A percentile compares a stretch with the other conserved stretches of the same genome.
Evolutionary conservation across 441 rosid species (phyloP).

Genomic region (Populus hybrid): DNA sequence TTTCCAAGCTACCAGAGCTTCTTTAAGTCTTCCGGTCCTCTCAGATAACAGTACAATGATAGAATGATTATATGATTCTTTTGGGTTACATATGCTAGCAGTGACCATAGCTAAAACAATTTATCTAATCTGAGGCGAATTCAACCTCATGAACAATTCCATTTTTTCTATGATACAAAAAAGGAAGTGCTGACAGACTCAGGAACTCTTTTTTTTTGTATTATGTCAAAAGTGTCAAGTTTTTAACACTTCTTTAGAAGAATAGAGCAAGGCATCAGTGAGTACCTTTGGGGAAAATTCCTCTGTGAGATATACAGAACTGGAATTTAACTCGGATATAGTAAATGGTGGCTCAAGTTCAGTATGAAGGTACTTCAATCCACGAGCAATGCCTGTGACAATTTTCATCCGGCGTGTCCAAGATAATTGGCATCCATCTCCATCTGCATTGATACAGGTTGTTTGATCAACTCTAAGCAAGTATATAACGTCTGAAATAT

Average conservation of each 20-base stretch:
- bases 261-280: background rate
- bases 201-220: background rate
- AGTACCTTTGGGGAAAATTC: conserved; percentile 92
- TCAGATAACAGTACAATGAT: background rate
- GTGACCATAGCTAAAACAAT: background rate
- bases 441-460: conserved; percentile 54
- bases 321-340: conserved; percentile 84
- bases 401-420: conserved; percentile 95
- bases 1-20: background rate
- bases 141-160: background rate
- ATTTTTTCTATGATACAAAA: background rate
- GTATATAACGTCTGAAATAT: background rate
- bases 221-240: too few species aligned
- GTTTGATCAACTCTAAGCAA: conserved; percentile 12
- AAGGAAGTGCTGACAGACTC: background rate
- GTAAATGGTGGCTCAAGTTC: conserved; percentile 92
- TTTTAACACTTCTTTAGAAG: background rate
- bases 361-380: conserved; percentile 85
- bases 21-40: background rate
- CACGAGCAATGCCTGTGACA: conserved; percentile 74
- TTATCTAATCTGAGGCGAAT: background rate
- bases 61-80: background rate
- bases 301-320: conserved; percentile 89
- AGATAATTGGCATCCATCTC: conserved; percentile 79
- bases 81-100: background rate